Conservation (phyloP, 2,329 filamentous ascomycete species). For the Ceratocystis cubensis region DNA sequence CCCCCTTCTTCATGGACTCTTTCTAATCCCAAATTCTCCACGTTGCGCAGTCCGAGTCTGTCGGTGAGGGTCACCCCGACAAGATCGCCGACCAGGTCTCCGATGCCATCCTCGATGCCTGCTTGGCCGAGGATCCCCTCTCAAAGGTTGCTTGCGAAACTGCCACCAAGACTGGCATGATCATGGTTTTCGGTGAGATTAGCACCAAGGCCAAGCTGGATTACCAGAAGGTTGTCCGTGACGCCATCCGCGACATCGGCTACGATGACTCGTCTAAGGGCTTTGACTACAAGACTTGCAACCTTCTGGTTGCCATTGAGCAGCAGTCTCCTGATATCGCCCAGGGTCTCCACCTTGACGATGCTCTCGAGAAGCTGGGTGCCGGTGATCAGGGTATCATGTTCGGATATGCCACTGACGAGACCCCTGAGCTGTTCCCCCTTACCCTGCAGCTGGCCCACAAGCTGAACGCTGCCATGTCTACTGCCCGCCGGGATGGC, state of each 20-base stretch:
- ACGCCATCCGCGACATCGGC: slow-evolving; percentile 94
- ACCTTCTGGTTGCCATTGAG: slow-evolving; percentile 97
- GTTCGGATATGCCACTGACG: slow-evolving; percentile 99
- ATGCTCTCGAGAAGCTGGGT: slow-evolving; percentile 93
- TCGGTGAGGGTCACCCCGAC: slow-evolving; percentile 84
- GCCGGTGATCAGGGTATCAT: slow-evolving; percentile 99
- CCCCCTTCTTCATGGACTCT: not conserved
- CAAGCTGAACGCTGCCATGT: slow-evolving; percentile 95
- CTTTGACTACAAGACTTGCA: slow-evolving; percentile 99
- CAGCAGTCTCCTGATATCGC: slow-evolving; percentile 98
- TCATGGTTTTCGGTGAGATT: slow-evolving; percentile 99
- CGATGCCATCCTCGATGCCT: slow-evolving; percentile 97
- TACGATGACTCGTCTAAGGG: slow-evolving; percentile 96
- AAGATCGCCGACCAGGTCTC: slow-evolving; percentile 99
- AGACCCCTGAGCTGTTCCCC: slow-evolving; percentile 94
- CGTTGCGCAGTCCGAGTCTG: slow-evolving; percentile 59
- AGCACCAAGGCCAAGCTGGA: slow-evolving; percentile 90
- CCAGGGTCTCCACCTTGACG: slow-evolving; percentile 95
- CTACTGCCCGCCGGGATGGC: slow-evolving; percentile 73
- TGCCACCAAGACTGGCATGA: slow-evolving; percentile 98
- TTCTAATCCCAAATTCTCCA: slow-evolving; percentile 23
- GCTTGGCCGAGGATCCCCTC: slow-evolving; percentile 82
- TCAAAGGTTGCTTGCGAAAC: slow-evolving; percentile 99
- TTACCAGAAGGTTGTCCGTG: slow-evolving; percentile 95
- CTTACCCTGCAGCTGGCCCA: slow-evolving; percentile 88